Base-by-base conservation (phyloP, 192 early-diverging fungal genomes). In the Dispira simplex region DNA sequence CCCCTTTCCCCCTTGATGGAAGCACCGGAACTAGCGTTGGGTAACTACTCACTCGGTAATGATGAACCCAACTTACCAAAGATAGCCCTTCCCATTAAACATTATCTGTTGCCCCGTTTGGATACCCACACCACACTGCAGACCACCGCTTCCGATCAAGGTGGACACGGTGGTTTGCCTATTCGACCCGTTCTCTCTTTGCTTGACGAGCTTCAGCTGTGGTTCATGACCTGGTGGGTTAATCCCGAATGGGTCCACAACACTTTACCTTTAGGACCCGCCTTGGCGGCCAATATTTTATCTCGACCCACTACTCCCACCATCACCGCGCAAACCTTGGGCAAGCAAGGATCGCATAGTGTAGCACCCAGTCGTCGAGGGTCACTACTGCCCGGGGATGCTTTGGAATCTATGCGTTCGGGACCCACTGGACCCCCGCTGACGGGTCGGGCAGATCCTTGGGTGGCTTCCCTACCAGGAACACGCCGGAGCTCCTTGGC, bases 151-250 rank as follows among this genome's bases (percentile, higher is more conserved):
- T 16, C 27, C 25, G 10, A 26, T 16, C 3, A 8, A 18, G 4
- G 49, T 51, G 13, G 28, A 8, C 58, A 10, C 10, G 13, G 14
- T 44, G 39, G 39, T 27, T 16, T 12, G 14, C 58, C 58, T 16
- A 44, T n/a, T 13, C 9, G 16, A 28, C 13, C 39, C 2, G 25
- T 18, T 3, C 54, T 26, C 54, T 32, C 58, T 21, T 14, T 60
- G 14, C 58, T 60, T 3, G 58, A 60, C 58, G 27, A 60, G 10
- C 26, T 44, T 3, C 32, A 18, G 5, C 58, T 60, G 0, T 60
- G 58, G 58, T 60, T 27, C 13, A 28, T 60, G 39, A 60, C 58
- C 12, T 60, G 58, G 58, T 43, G 21, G 14, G 21, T 60, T 14
- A 28, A 28, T 10, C 39, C 58, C 32, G 58, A 60, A 21, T 44